Evolutionary conservation across 1,284 basidiomycete species (phyloP), one percentile per base, ranked within the genome.

Genomic region (Cutaneotrichosporon mucoides): DNA sequence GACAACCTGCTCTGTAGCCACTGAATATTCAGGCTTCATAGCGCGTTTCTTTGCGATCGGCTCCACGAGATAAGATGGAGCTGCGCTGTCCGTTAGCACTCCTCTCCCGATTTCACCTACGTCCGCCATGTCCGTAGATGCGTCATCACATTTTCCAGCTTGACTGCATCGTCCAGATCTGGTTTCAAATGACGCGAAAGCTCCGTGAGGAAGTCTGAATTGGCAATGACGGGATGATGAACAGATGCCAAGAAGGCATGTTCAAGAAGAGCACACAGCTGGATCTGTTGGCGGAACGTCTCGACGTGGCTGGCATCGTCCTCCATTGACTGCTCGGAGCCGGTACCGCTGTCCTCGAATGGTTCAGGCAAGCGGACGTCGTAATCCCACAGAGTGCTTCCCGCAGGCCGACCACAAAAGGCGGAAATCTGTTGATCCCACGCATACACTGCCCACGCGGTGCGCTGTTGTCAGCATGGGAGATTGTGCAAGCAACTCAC

Each of bases 371-470:
- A 51, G 5, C 55, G 53, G 1, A 57, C 59, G 13, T 65, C 63
- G 36, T 53, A 60, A 45, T 65, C 60, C 56, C 56, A 60, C 15
- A 65, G 53, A 4, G 53, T 53, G 33, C 56, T 55, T 7, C 56
- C 38, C 2, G 55, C 44, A 2, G 60, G 60, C 0, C 63, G 54
- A 2, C 63, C 63, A 24, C 61, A 62, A 16, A 65, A 52, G 4
- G 60, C 53, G 1, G 61, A 45, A 2, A 65, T 46, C 37, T 65
- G 63, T 45, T 65, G 57, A 40, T 65, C 63, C 51, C 58, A 58
- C 1, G 43, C 44, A 45, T 62, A 62, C n/a, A 62, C 54, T 6
- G 61, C 57, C 61, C 61, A 62, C 0, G 57, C 57, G 0, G 57
- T 59, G 7, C 61, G 57, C 61, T 62, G 51, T 4, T 24, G 24